phyloP scores from a whole-genome alignment of 495 filamentous ascomycete genomes.

The Penicillium canariense region DNA sequence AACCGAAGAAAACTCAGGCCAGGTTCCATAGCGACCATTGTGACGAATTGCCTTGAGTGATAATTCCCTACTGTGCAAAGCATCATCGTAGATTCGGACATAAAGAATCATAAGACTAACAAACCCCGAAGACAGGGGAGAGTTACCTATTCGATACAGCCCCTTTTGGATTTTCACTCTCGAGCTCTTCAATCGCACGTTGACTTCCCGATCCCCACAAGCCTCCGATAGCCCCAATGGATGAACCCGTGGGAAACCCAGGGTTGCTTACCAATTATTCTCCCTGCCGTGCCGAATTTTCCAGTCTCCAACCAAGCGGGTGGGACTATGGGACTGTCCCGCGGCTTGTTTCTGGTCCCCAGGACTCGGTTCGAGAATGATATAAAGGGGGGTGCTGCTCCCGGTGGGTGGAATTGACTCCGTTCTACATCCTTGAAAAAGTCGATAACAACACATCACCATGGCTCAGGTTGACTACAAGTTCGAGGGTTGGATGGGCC shows the following conservation, averaged over 20 bases:
- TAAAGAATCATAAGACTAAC: neutral
- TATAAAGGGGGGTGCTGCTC: slow-evolving; percentile 18
- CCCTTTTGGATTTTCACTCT: too few relatives aligned
- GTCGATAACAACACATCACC: neutral
- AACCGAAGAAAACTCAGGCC: neutral
- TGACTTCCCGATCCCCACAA: neutral
- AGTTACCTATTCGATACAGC: too few relatives aligned
- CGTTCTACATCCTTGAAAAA: neutral
- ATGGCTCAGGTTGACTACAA: slow-evolving; percentile 51
- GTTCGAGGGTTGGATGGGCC: slow-evolving; percentile 84
- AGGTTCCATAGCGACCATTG: neutral
- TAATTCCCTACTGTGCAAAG: neutral
- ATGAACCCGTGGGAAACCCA: slow-evolving; percentile 1
- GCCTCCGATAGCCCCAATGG: too few relatives aligned
- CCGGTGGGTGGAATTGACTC: neutral
- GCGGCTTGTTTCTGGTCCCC: neutral
- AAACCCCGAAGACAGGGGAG: too few relatives aligned
- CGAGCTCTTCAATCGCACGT: neutral
- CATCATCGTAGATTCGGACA: neutral
- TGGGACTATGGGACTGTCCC: neutral
- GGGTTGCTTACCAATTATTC: slow-evolving; percentile 19
- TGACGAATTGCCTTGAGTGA: neutral
- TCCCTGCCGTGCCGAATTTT: slow-evolving; percentile 11
- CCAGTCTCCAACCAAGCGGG: slow-evolving; percentile 5
- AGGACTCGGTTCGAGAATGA: neutral